These are phyloP conservation scores for Colletotrichum australisinense DNA, from an alignment of 2,329 filamentous ascomycete species.

Conservation along the genomic window DNA sequence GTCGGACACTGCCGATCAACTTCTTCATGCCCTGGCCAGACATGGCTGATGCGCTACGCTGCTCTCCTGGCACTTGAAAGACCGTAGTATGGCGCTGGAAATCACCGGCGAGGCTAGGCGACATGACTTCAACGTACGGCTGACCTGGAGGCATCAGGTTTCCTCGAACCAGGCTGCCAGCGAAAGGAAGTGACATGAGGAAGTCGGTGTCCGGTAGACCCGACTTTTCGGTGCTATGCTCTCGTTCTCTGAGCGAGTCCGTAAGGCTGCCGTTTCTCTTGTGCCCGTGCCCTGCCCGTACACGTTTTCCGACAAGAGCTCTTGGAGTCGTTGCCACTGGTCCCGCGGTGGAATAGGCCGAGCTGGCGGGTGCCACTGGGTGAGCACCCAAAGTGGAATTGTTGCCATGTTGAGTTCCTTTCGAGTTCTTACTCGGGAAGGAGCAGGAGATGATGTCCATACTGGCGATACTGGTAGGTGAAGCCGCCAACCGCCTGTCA, in stretches of 20 bases:
- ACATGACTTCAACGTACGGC: constrained; percentile 78
- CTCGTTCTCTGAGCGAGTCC: constrained; percentile 76
- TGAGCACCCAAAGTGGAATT: constrained; percentile 62
- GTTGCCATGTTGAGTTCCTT: constrained; percentile 50
- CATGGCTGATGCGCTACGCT: constrained; percentile 64
- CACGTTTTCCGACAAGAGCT: constrained; percentile 67
- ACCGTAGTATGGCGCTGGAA: constrained; percentile 65
- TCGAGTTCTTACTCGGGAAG: constrained; percentile 64
- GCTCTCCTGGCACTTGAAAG: constrained; percentile 54
- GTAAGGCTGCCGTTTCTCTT: constrained; percentile 90
- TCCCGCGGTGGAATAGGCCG: constrained; percentile 57
- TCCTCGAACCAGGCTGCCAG: constrained; percentile 88
- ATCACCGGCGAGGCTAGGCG: constrained; percentile 59
- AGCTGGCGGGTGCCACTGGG: constrained; percentile 62
- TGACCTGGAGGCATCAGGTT: constrained; percentile 86
- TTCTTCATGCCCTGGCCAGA: constrained; percentile 84
- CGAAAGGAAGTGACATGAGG: constrained; percentile 73
- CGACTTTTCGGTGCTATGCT: constrained; percentile 66
- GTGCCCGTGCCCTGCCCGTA: constrained; percentile 71
- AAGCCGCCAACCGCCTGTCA: constrained; percentile 54
- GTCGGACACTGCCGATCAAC: constrained; percentile 86
- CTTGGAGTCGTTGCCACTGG: constrained; percentile 70
- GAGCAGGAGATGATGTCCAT: constrained; percentile 73
- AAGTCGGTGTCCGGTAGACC: constrained; percentile 67
- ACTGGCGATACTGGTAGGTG: constrained; percentile 69